These are phyloP conservation scores for Phytophthora lateralis DNA, from an alignment of 352 stramenopile species.

Conservation along the genomic window DNA sequence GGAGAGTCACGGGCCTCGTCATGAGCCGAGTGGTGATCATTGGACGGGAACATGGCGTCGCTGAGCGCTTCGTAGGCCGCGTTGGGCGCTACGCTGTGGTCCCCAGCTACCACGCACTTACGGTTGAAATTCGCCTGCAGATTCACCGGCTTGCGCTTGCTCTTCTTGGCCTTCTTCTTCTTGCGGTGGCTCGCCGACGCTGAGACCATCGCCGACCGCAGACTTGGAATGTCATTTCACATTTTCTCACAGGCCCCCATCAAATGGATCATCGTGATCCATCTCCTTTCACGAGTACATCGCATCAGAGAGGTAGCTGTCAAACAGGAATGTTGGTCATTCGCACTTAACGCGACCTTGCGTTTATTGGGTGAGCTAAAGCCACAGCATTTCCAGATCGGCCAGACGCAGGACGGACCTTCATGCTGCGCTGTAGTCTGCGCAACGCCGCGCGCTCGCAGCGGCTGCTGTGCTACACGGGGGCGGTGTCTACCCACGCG, in stretches of 20 bases:
- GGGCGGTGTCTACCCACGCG: conserved; percentile 7
- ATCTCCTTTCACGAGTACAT: background rate
- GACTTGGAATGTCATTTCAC: conserved; percentile 3
- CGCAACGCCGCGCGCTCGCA: conserved; percentile 44
- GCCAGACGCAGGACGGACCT: conserved; percentile 10
- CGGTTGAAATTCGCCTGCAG: conserved; percentile 82
- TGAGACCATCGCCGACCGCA: conserved; percentile 51
- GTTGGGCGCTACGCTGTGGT: conserved; percentile 1
- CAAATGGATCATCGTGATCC: too few relatives aligned
- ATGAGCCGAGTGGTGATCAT: conserved; percentile 48
- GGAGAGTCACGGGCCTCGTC: conserved; percentile 32
- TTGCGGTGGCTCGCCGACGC: conserved; percentile 51
- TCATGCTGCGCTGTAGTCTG: conserved; percentile 54
- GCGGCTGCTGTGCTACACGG: conserved; percentile 33
- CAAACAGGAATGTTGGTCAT: conserved; percentile 22
- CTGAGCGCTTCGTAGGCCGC: conserved; percentile 41
- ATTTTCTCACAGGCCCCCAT: background rate
- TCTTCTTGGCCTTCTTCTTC: conserved; percentile 82
- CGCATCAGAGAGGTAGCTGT: background rate
- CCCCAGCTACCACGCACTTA: conserved; percentile 63
- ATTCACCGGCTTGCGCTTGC: conserved; percentile 86
- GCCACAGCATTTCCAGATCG: conserved; percentile 31
- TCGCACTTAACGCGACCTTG: background rate
- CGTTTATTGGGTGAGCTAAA: conserved; percentile 17
- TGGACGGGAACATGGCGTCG: conserved; percentile 83